Percentiles rank a stretch among this genome's conserved stretches.
These are phyloP conservation scores for Tulasnella sp. DNA, from an alignment of 768 basidiomycete genomes.

Conservation along the genomic window DNA sequence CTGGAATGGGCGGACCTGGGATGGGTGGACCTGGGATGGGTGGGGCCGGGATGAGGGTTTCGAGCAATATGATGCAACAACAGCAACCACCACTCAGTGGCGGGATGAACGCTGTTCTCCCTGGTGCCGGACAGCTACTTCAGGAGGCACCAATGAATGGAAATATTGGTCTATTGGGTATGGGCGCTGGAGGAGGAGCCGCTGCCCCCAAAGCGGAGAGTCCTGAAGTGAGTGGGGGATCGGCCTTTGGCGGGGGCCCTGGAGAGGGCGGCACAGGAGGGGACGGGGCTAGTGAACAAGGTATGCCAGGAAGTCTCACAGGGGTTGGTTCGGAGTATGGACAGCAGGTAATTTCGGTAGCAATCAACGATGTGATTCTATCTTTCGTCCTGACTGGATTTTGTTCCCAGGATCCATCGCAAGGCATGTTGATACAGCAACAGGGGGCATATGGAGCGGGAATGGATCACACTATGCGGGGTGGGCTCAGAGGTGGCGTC, in stretches of 20 bases:
- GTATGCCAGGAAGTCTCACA: no score
- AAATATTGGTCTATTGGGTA: constrained; percentile 1
- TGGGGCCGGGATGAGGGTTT: neutral
- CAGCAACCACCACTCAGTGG: neutral
- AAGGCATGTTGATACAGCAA: no score
- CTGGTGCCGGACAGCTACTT: neutral
- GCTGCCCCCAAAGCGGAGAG: neutral
- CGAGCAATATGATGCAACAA: constrained; percentile 30
- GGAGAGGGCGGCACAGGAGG: no score
- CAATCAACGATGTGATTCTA: no score
- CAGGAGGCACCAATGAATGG: constrained; percentile 9
- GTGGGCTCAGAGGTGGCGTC: neutral
- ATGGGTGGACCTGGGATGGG: constrained; percentile 24
- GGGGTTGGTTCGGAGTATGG: no score
- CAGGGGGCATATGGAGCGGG: no score
- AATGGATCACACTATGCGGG: neutral
- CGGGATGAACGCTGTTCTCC: neutral
- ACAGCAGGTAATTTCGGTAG: no score
- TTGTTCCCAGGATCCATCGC: no score
- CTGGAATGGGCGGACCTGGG: constrained; percentile 14
- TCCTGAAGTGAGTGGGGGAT: neutral
- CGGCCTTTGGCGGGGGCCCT: no score
- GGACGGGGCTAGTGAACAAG: no score
- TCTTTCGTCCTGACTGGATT: no score
- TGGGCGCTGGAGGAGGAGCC: neutral